Base-by-base conservation (phyloP, 768 basidiomycete genomes). In the Rhodosporidiobolus odoratus region DNA sequence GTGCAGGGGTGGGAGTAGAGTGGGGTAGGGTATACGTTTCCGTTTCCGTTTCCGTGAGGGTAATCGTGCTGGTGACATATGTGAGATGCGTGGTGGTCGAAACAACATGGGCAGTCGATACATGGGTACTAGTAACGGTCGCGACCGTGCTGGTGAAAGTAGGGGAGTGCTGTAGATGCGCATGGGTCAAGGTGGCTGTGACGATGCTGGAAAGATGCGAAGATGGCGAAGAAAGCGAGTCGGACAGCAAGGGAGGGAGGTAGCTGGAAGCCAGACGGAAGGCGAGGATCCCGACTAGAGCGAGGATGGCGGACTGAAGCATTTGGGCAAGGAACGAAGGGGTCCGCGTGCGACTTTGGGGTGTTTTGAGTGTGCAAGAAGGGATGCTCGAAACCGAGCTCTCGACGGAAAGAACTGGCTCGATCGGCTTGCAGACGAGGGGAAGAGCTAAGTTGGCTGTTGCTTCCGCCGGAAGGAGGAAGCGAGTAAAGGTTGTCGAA, bases 401-500 rank as follows among this genome's bases (percentile, higher is more conserved):
- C 37, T 48, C 2, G 47, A 35, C 15, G 48, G 65, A 37, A 66
- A 35, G 47, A 48, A 48, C 23, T 41, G 65, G 7, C 35, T 32
- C 23, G 8, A 19, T 6, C 5, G 53, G 30, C 7, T 16, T 12
- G 23, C 37, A 19, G 32, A 19, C 17, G 27, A 34, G 0, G 41
- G 30, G 2, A 41, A 19, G 10, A 41, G 13, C 58, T 3, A 43
- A 16, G 27, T 9, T 1, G n/a, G 58, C 15, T 3, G 7, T 0
- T 13, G 47, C 34, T 17, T 52, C 13, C 17, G 65, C 23, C 5
- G n/a, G 3, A 3, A 66, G 34, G 21, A 66, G 35, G 58, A 66
- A 66, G 32, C 59, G 58, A 8, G 65, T 59, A 32, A 66, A 66
- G 16, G 15, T 40, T 34, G 34, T 58, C n/a, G 56, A 48, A 7